These are phyloP conservation scores for Cichorium intybus DNA, from an alignment of 140 eudicot species.

Conservation along the genomic window DNA sequence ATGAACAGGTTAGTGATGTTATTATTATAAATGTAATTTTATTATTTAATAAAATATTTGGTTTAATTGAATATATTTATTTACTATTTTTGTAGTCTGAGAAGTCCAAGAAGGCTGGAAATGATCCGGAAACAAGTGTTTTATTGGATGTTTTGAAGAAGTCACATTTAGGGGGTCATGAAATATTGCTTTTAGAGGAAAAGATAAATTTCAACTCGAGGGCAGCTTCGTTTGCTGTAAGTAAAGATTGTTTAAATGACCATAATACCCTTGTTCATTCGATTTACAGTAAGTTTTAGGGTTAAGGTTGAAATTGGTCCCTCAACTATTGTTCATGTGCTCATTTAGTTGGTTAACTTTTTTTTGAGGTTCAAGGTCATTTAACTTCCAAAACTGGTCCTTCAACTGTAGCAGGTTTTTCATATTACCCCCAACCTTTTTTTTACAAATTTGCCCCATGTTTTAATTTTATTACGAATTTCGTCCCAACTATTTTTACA, in stretches of 20 bases:
- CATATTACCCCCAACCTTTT: too few relatives aligned
- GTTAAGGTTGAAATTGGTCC: background rate
- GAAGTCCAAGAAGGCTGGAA: slow-evolving; percentile 88
- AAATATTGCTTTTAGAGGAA: slow-evolving; percentile 75
- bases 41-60: background rate
- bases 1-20: slow-evolving; percentile 69
- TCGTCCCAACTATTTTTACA: too few relatives aligned
- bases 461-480: too few relatives aligned
- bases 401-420: too few relatives aligned
- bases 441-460: too few relatives aligned
- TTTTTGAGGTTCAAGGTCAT: too few relatives aligned
- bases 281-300: too few relatives aligned
- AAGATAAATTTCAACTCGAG: slow-evolving; percentile 75
- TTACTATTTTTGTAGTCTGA: slow-evolving; percentile 82
- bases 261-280: slow-evolving; percentile 15
- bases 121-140: slow-evolving; percentile 57
- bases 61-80: too few relatives aligned
- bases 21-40: background rate
- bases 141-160: slow-evolving; percentile 62
- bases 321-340: background rate
- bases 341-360: background rate
- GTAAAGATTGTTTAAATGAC: slow-evolving; percentile 24
- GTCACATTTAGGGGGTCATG: slow-evolving; percentile 43
- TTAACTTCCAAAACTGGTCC: too few relatives aligned
- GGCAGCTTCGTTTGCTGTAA: slow-evolving; percentile 80